Percentiles rank a stretch among this genome's conserved stretches.
Conservation (phyloP, 73 alveolate species). For the Paramecium sonneborni region DNA sequence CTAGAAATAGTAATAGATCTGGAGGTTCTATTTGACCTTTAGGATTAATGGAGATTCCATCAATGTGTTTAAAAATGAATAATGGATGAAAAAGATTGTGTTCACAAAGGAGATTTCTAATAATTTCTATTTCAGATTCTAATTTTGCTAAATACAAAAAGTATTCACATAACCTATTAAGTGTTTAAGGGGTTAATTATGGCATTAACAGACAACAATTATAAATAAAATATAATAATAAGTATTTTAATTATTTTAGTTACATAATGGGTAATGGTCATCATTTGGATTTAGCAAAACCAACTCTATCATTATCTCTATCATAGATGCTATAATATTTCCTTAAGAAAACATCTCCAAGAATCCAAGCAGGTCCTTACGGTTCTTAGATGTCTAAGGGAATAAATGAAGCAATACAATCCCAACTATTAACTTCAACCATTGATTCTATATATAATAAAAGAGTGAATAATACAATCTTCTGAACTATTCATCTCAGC, state of each 20-base stretch:
- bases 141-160: neutral
- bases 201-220: conserved; percentile 24
- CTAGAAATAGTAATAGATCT: conserved; percentile 1
- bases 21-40: neutral
- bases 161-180: neutral
- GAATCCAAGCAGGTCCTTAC: conserved; percentile 76
- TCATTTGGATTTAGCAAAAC: conserved; percentile 82
- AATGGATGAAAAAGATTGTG: neutral
- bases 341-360: conserved; percentile 88
- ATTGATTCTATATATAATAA: neutral
- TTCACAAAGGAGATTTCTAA: conserved; percentile 16
- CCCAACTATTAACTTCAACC: conserved; percentile 60
- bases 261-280: neutral
- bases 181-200: neutral
- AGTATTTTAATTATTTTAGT: neutral
- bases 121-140: neutral
- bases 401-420: conserved; percentile 64
- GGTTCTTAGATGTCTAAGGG: conserved; percentile 69
- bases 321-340: conserved; percentile 91
- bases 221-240: neutral
- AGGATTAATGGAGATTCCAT: neutral
- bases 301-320: conserved; percentile 84
- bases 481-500: conserved; percentile 22
- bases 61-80: conserved; percentile 1
- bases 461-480: conserved; percentile 37